Percentiles rank a stretch among this genome's conserved stretches.
Conservation (phyloP, 1,284 basidiomycete genomes). For the Boletus smithii region DNA sequence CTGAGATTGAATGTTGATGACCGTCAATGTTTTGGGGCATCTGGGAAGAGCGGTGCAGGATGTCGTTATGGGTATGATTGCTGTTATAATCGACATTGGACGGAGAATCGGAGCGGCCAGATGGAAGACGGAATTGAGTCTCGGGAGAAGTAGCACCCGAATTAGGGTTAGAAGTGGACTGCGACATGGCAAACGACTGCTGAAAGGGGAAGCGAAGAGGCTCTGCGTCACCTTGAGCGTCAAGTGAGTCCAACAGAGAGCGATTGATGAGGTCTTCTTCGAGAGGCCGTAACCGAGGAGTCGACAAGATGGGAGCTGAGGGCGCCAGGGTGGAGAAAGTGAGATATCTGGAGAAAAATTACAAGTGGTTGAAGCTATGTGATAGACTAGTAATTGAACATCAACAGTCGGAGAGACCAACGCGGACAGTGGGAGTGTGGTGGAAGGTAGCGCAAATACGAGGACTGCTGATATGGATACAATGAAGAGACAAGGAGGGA, state of each 20-base stretch:
- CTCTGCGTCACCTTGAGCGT: slow-evolving; percentile 77
- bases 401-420: slow-evolving; percentile 36
- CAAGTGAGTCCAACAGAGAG: slow-evolving; percentile 72
- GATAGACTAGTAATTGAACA: slow-evolving; percentile 34
- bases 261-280: slow-evolving; percentile 84
- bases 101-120: slow-evolving; percentile 51
- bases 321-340: slow-evolving; percentile 62
- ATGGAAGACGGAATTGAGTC: slow-evolving; percentile 48
- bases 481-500: slow-evolving; percentile 26
- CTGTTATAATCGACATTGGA: slow-evolving; percentile 34
- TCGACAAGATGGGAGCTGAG: slow-evolving; percentile 53
- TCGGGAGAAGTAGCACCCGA: slow-evolving; percentile 51
- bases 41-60: slow-evolving; percentile 35
- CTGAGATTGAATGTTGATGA: slow-evolving; percentile 35
- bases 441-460: slow-evolving; percentile 31
- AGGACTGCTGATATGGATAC: slow-evolving; percentile 37
- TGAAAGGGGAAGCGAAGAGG: slow-evolving; percentile 42
- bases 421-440: slow-evolving; percentile 16
- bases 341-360: slow-evolving; percentile 26
- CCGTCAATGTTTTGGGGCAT: slow-evolving; percentile 35
- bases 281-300: slow-evolving; percentile 43
- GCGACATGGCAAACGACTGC: slow-evolving; percentile 30
- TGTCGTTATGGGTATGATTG: slow-evolving; percentile 37
- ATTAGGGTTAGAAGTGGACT: slow-evolving; percentile 47
- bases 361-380: slow-evolving; percentile 31